Percentiles rank a stretch among this genome's conserved stretches.
phyloP scores from a whole-genome alignment of 2,329 filamentous ascomycete genomes.

The Thelonectria olida region DNA sequence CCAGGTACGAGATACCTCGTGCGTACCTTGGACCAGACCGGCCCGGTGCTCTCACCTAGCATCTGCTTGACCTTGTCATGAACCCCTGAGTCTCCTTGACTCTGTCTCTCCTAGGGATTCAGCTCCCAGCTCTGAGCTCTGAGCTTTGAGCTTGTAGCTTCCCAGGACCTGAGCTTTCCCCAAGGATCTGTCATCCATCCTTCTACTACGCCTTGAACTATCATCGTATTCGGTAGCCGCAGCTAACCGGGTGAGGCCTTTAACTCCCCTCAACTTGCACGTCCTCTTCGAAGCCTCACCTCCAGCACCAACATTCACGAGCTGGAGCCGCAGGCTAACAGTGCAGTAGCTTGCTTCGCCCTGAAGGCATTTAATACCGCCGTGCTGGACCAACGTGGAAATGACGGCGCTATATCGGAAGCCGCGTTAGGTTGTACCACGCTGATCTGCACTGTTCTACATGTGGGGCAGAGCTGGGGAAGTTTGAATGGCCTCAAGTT shows the following conservation, averaged over 20 bases:
- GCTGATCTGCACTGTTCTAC: conserved; percentile 25
- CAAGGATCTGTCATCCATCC: background rate
- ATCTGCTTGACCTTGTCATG: conserved; percentile 11
- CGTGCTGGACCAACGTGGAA: conserved; percentile 23
- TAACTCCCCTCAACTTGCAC: conserved; percentile 14
- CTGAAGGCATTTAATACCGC: conserved; percentile 13
- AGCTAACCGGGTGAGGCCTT: conserved; percentile 31
- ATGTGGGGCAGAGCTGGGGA: conserved; percentile 29
- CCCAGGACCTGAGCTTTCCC: background rate
- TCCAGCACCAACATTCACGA: conserved; percentile 4
- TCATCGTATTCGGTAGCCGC: conserved; percentile 31
- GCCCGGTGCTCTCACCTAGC: conserved; percentile 20
- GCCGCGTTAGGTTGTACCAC: conserved; percentile 22
- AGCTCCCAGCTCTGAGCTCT: conserved; percentile 7
- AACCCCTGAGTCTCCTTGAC: conserved; percentile 17
- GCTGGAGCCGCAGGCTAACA: conserved; percentile 5
- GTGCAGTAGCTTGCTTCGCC: background rate
- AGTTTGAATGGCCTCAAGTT: conserved; percentile 5
- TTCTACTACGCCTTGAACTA: conserved; percentile 16
- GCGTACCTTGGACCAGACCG: conserved; percentile 16
- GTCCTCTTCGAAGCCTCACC: conserved; percentile 30
- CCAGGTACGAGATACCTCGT: conserved; percentile 7
- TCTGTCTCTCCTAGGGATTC: conserved; percentile 7
- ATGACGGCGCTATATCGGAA: conserved; percentile 35
- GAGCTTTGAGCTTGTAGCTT: background rate